A percentile compares a stretch with the other conserved stretches of the same genome.
These are phyloP conservation scores for Plenodomus lindquistii DNA, from an alignment of 2,329 filamentous ascomycete genomes.

Conservation along the genomic window DNA sequence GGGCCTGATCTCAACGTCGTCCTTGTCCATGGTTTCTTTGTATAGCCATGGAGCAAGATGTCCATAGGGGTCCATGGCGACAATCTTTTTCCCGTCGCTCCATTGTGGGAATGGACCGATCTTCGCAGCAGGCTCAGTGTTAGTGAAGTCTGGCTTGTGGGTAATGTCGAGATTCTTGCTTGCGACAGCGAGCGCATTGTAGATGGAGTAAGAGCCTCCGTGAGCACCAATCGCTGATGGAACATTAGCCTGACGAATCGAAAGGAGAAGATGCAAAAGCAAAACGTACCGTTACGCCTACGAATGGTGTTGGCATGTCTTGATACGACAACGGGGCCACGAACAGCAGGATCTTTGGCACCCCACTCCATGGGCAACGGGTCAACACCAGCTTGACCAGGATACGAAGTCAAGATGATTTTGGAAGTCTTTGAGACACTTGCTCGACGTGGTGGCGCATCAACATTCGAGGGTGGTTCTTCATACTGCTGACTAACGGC, in stretches of 20 bases:
- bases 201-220: constrained; percentile 93
- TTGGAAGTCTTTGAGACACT: constrained; percentile 58
- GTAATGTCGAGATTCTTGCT: constrained; percentile 84
- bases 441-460: constrained; percentile 42
- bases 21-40: constrained; percentile 74
- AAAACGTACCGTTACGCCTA: constrained; percentile 70
- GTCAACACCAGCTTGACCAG: constrained; percentile 90
- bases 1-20: constrained; percentile 83
- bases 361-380: constrained; percentile 91
- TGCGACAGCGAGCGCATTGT: constrained; percentile 89
- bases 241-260: constrained; percentile 14
- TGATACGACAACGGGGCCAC: constrained; percentile 89
- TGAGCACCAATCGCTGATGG: constrained; percentile 65
- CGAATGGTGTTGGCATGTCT: constrained; percentile 75
- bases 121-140: constrained; percentile 88
- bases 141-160: constrained; percentile 77
- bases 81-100: constrained; percentile 89
- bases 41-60: constrained; percentile 85
- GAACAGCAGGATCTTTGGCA: constrained; percentile 69
- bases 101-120: constrained; percentile 91
- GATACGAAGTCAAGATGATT: constrained; percentile 81
- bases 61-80: constrained; percentile 94
- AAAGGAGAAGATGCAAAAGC: not conserved
- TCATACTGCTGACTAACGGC: constrained; percentile 48
- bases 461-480: constrained; percentile 34